Conservation (phyloP, 2,329 filamentous ascomycete genomes). For the Verticillium nonalfalfae region DNA sequence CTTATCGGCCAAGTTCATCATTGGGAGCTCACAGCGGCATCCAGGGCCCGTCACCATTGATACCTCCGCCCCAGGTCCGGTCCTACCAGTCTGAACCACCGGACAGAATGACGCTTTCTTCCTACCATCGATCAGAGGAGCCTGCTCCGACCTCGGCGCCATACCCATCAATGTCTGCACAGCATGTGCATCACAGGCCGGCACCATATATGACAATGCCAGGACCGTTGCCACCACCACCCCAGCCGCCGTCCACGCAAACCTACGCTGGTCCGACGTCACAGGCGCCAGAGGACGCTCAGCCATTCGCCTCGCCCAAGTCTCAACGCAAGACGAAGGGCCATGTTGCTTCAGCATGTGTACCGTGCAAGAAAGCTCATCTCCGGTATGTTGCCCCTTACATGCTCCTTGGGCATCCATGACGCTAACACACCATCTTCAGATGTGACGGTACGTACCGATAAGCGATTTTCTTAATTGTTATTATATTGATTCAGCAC, state of each 20-base stretch:
- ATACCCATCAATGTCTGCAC: conserved; percentile 8
- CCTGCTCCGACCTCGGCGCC: conserved; percentile 22
- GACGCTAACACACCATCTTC: conserved; percentile 6
- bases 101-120: conserved; percentile 30
- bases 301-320: conserved; percentile 49
- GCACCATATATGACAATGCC: conserved; percentile 13
- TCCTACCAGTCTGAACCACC: conserved; percentile 29
- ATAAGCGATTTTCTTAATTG: conserved; percentile 1
- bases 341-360: conserved; percentile 78
- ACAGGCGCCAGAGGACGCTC: conserved; percentile 31
- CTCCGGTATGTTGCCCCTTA: conserved; percentile 46
- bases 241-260: conserved; percentile 18
- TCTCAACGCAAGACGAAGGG: conserved; percentile 66
- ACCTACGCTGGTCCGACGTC: conserved; percentile 21
- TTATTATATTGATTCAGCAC: neutral
- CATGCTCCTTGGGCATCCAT: neutral
- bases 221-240: conserved; percentile 20
- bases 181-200: conserved; percentile 11
- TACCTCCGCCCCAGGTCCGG: conserved; percentile 22
- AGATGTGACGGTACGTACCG: conserved; percentile 59
- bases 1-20: conserved; percentile 34
- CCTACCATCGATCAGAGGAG: conserved; percentile 31
- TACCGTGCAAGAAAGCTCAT: conserved; percentile 81
- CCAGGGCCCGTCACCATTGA: conserved; percentile 14
- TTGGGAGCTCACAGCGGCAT: conserved; percentile 28